These are phyloP conservation scores for Trametes meyenii DNA, from an alignment of 768 basidiomycete genomes.

Conservation along the genomic window DNA sequence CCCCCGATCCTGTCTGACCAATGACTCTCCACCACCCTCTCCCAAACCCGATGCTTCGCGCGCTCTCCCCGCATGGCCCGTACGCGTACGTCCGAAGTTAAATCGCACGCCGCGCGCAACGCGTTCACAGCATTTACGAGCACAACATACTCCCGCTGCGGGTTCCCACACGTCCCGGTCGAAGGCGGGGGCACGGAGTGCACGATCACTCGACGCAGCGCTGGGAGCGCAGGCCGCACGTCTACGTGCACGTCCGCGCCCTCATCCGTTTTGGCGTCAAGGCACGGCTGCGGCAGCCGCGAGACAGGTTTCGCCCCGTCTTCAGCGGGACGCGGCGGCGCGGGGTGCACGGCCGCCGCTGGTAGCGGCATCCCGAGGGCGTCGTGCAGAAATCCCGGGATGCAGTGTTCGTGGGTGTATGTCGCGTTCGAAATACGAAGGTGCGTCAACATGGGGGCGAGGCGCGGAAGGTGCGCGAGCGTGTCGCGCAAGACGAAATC, in stretches of 20 bases:
- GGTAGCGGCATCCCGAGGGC: constrained; percentile 8
- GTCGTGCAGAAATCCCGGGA: constrained; percentile 13
- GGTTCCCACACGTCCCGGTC: constrained; percentile 1
- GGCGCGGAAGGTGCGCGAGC: constrained; percentile 13
- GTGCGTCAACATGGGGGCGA: constrained; percentile 20
- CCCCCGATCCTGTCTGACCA: constrained; percentile 21
- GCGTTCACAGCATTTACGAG: constrained; percentile 11
- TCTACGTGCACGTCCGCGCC: neutral
- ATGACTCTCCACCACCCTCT: constrained; percentile 3
- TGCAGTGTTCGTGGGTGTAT: constrained; percentile 20
- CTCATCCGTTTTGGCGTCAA: neutral
- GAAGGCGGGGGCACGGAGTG: constrained; percentile 17
- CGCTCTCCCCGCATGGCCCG: constrained; percentile 6
- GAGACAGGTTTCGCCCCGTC: neutral
- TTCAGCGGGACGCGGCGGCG: neutral
- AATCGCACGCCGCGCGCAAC: constrained; percentile 8
- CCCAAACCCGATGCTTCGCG: constrained; percentile 10
- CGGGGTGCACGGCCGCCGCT: neutral
- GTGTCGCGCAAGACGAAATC: constrained; percentile 18
- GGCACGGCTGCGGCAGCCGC: neutral
- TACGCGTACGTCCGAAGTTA: neutral
- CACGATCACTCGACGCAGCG: constrained; percentile 9
- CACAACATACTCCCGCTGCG: constrained; percentile 14
- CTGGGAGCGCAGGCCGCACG: constrained; percentile 6
- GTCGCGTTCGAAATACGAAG: constrained; percentile 22